Conservation (phyloP, 176 grass and related monocot genomes). For the Carex scoparia region DNA sequence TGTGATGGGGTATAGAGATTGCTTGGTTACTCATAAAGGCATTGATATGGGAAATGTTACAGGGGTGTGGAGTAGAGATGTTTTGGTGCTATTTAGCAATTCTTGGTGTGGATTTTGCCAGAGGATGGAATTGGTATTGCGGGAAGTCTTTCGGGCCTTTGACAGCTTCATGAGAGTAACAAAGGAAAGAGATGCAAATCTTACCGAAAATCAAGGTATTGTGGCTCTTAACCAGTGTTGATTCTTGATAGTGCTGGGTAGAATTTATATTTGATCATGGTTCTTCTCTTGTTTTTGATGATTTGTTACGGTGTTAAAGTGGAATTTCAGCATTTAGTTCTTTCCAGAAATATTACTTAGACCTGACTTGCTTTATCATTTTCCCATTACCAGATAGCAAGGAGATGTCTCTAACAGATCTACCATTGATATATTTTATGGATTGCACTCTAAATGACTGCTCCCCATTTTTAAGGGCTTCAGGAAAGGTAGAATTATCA, state of each 20-base stretch:
- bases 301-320: background rate
- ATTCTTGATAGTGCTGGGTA: background rate
- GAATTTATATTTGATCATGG: background rate
- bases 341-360: background rate
- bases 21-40: slow-evolving; percentile 31
- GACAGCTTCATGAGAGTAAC: slow-evolving; percentile 45
- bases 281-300: background rate
- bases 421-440: slow-evolving; percentile 70
- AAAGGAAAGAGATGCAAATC: slow-evolving; percentile 32
- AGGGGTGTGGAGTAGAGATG: slow-evolving; percentile 70
- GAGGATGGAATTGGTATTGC: slow-evolving; percentile 64
- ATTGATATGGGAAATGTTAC: slow-evolving; percentile 32
- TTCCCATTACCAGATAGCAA: slow-evolving; percentile 35
- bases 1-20: slow-evolving; percentile 57
- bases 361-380: background rate
- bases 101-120: slow-evolving; percentile 98
- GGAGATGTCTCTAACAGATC: slow-evolving; percentile 39
- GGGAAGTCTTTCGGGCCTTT: slow-evolving; percentile 74
- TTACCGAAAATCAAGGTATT: slow-evolving; percentile 55
- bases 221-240: background rate
- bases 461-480: slow-evolving; percentile 47
- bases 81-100: slow-evolving; percentile 88
- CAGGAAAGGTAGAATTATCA: slow-evolving; percentile 51
- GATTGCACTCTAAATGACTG: slow-evolving; percentile 84
- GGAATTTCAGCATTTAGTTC: background rate